Percentiles rank a stretch among this genome's conserved stretches.
Evolutionary conservation across 2,329 filamentous ascomycete genomes (phyloP).

Genomic region (Orbilia quercus): DNA sequence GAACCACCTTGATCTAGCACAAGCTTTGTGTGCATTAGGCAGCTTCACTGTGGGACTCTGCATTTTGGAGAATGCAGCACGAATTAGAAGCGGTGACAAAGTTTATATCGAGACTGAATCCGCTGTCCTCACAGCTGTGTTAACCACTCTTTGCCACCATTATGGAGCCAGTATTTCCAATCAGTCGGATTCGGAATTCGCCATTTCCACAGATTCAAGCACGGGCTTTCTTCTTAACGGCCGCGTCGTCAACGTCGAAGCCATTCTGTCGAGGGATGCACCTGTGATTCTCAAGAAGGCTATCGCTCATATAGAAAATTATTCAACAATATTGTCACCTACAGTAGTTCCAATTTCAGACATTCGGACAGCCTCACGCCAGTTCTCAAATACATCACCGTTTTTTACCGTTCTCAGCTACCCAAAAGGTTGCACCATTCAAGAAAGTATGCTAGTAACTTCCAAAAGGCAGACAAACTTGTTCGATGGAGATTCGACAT

Average conservation of each 20-base stretch:
- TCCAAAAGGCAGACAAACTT: background rate
- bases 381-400: background rate
- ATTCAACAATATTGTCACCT: background rate
- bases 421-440: background rate
- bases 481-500: slow-evolving; percentile 15
- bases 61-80: slow-evolving; percentile 12
- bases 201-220: slow-evolving; percentile 3
- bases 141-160: background rate
- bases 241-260: slow-evolving; percentile 1
- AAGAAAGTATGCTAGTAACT: slow-evolving; percentile 18
- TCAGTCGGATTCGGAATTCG: slow-evolving; percentile 11
- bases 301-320: slow-evolving; percentile 3
- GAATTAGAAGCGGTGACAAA: slow-evolving; percentile 14
- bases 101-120: slow-evolving; percentile 14
- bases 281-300: slow-evolving; percentile 10
- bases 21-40: background rate
- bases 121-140: slow-evolving; percentile 1
- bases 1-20: background rate
- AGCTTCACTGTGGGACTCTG: slow-evolving; percentile 20
- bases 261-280: slow-evolving; percentile 11
- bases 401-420: slow-evolving; percentile 17
- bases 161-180: slow-evolving; percentile 8
- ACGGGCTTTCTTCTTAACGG: slow-evolving; percentile 23
- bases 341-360: slow-evolving; percentile 10
- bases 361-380: slow-evolving; percentile 11